phyloP scores from a whole-genome alignment of 129 eudicot genomes.

The Daucus carota region DNA sequence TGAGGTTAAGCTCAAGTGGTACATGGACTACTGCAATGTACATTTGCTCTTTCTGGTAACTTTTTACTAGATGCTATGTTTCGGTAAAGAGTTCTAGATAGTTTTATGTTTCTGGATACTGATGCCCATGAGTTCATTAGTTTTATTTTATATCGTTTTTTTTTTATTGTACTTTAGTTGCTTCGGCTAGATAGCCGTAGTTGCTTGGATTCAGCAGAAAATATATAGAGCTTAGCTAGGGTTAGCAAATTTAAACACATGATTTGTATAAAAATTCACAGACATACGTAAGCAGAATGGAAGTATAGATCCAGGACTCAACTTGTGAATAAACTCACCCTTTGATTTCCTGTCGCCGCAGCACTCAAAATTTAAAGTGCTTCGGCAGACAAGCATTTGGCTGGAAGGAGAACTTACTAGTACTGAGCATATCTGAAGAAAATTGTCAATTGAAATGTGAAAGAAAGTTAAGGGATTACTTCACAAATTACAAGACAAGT shows the following conservation, averaged over 20 bases:
- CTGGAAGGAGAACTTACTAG: background rate
- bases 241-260: background rate
- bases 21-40: background rate
- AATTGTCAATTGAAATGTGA: background rate
- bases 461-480: background rate
- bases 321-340: background rate
- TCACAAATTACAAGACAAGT: background rate
- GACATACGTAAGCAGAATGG: background rate
- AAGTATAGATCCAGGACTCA: background rate
- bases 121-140: background rate
- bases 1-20: constrained; percentile 14
- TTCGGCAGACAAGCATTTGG: background rate
- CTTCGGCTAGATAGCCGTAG: background rate
- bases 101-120: background rate
- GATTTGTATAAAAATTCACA: background rate
- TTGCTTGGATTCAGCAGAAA: background rate
- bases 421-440: background rate
- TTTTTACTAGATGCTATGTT: constrained; percentile 8
- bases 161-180: background rate
- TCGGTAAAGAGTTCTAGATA: background rate
- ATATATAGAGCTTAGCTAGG: background rate
- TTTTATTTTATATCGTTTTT: background rate
- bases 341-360: background rate
- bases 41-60: background rate
- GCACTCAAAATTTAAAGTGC: background rate